phyloP scores from a whole-genome alignment of 2,329 filamentous ascomycete genomes.

The Neofusicoccum sp. region DNA sequence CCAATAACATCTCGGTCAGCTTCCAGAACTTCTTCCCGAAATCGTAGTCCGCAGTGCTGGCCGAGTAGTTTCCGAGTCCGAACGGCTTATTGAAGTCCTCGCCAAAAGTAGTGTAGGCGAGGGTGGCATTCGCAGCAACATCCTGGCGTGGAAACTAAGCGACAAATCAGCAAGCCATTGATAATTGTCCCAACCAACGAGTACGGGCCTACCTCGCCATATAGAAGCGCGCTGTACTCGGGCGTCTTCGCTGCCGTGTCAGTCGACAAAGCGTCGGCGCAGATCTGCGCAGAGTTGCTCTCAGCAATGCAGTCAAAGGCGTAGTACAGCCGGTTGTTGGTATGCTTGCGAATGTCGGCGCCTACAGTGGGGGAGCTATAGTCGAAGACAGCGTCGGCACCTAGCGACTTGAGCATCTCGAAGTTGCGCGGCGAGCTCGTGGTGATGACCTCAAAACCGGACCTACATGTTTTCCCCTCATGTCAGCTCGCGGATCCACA shows the following conservation, averaged over 20 bases:
- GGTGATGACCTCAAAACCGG: slow-evolving; percentile 7
- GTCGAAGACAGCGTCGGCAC: slow-evolving; percentile 39
- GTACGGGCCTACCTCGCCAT: no score
- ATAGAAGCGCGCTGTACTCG: slow-evolving; percentile 43
- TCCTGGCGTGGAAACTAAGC: slow-evolving; percentile 40
- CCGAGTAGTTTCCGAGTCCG: neutral
- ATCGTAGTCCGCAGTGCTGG: slow-evolving; percentile 27
- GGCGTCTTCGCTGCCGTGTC: slow-evolving; percentile 16
- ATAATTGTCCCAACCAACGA: no score
- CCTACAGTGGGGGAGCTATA: slow-evolving; percentile 49
- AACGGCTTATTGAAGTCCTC: slow-evolving; percentile 32
- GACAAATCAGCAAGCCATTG: slow-evolving; percentile 9
- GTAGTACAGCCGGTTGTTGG: slow-evolving; percentile 43
- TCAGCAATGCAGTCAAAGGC: slow-evolving; percentile 52
- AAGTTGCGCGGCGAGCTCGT: slow-evolving; percentile 18
- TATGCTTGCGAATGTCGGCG: slow-evolving; percentile 47
- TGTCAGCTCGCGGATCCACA: neutral
- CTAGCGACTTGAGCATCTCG: neutral
- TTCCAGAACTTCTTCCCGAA: slow-evolving; percentile 30
- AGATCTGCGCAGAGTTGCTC: slow-evolving; percentile 37
- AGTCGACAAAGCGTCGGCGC: slow-evolving; percentile 40
- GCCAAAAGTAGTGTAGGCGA: slow-evolving; percentile 45
- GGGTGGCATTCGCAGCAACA: slow-evolving; percentile 42
- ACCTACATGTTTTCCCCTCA: neutral
- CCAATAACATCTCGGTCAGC: slow-evolving; percentile 26